Conservation (phyloP, 2,329 filamentous ascomycete genomes). For the Gnomoniopsis sp. region DNA sequence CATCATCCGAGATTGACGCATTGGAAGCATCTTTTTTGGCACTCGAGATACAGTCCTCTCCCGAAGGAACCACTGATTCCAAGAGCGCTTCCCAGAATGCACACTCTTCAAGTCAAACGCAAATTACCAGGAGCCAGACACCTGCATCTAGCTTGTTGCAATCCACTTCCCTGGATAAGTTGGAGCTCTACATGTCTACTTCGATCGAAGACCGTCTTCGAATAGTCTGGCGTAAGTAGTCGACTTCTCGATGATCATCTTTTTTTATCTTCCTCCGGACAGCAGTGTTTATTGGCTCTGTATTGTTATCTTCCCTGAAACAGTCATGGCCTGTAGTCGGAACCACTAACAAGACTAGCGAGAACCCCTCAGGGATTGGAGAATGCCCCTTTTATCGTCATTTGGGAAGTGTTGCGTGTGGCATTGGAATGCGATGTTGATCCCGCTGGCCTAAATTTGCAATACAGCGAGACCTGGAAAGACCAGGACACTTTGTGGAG, state of each 20-base stretch:
- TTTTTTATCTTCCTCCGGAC: neutral
- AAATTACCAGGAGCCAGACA: neutral
- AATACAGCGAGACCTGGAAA: constrained; percentile 38
- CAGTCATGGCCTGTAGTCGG: neutral
- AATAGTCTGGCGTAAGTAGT: constrained; percentile 10
- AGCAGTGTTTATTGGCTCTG: too few relatives aligned
- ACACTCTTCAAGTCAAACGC: neutral
- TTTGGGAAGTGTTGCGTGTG: constrained; percentile 52
- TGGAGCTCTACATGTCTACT: neutral
- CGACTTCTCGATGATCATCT: neutral
- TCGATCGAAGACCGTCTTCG: constrained; percentile 1
- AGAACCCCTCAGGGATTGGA: constrained; percentile 37
- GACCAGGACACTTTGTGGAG: constrained; percentile 40
- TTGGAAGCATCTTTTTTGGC: constrained; percentile 9
- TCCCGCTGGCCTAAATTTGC: constrained; percentile 31
- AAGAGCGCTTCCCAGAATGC: neutral
- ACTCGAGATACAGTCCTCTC: neutral
- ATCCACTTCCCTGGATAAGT: neutral
- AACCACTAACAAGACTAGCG: constrained; percentile 25
- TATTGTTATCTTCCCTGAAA: neutral
- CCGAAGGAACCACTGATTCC: neutral
- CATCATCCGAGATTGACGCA: constrained; percentile 12
- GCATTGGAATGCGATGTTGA: constrained; percentile 44
- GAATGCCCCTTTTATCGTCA: constrained; percentile 43
- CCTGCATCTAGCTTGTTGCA: neutral